These are phyloP conservation scores for Capillidium rhysosporum DNA, from an alignment of 371 early-diverging fungal genomes.

Conservation along the genomic window DNA sequence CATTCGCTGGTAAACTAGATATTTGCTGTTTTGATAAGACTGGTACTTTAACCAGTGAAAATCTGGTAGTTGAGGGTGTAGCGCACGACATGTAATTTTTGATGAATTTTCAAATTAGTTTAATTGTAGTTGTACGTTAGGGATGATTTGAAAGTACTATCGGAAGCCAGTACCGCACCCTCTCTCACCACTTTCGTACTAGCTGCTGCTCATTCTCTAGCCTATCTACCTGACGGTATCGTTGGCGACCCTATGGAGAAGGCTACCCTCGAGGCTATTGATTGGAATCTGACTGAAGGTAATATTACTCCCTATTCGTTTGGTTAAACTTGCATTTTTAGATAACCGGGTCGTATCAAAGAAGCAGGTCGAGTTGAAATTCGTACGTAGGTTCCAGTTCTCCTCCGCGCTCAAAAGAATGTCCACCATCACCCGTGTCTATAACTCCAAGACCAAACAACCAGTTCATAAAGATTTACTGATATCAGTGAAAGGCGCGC, in stretches of 20 bases:
- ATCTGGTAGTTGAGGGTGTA: slow-evolving; percentile 87
- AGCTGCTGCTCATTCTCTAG: slow-evolving; percentile 92
- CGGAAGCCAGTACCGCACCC: slow-evolving; percentile 30
- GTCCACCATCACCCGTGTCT: slow-evolving; percentile 54
- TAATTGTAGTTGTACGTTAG: slow-evolving; percentile 9
- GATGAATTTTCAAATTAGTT: slow-evolving; percentile 9
- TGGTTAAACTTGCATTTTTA: no score
- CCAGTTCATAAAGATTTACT: slow-evolving; percentile 31
- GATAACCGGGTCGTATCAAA: neutral
- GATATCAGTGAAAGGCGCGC: slow-evolving; percentile 98
- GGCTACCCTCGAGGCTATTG: slow-evolving; percentile 71
- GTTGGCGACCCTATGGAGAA: slow-evolving; percentile 99
- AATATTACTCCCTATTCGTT: slow-evolving; percentile 18
- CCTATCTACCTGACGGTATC: slow-evolving; percentile 61
- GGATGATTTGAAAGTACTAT: slow-evolving; percentile 23
- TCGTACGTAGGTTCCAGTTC: slow-evolving; percentile 86
- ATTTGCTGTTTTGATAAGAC: slow-evolving; percentile 99
- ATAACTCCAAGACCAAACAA: slow-evolving; percentile 10
- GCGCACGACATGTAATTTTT: slow-evolving; percentile 42
- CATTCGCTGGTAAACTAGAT: slow-evolving; percentile 97
- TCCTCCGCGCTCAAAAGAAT: slow-evolving; percentile 93
- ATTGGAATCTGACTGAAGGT: slow-evolving; percentile 54
- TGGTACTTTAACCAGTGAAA: slow-evolving; percentile 97
- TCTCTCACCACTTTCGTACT: slow-evolving; percentile 52
- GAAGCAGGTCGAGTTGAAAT: slow-evolving; percentile 14